Evolutionary conservation across 2,329 filamentous ascomycete genomes (phyloP).

Genomic region (Aphanoascus verrucosus): DNA sequence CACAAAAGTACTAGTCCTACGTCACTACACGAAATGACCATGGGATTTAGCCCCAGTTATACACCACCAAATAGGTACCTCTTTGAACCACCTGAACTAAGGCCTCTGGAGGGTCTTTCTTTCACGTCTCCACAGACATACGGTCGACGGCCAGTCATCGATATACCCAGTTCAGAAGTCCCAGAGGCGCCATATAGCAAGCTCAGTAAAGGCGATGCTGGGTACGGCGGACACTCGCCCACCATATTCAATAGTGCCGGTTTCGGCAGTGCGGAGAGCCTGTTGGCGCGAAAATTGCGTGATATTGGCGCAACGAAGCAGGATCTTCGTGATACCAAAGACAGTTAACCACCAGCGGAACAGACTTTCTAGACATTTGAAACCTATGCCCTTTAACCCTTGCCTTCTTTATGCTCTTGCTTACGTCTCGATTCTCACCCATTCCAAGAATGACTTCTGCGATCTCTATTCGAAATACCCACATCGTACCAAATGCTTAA

Average conservation of each 20-base stretch:
- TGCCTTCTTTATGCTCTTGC: too few relatives aligned
- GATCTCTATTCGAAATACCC: too few relatives aligned
- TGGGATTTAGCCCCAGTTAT: not conserved
- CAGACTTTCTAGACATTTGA: too few relatives aligned
- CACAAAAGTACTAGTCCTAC: not conserved
- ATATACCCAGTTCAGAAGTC: conserved; percentile 20
- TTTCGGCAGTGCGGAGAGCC: conserved; percentile 46
- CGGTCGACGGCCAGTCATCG: not conserved
- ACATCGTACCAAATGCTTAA: too few relatives aligned
- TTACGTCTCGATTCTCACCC: too few relatives aligned
- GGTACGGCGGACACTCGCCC: conserved; percentile 51
- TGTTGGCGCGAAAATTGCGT: conserved; percentile 59
- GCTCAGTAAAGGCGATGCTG: conserved; percentile 53
- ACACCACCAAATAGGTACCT: conserved; percentile 13
- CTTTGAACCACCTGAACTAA: conserved; percentile 7
- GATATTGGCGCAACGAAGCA: conserved; percentile 33
- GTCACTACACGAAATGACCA: not conserved
- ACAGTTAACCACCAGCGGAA: not conserved
- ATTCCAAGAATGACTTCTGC: too few relatives aligned
- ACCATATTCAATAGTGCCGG: conserved; percentile 17
- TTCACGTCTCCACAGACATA: not conserved
- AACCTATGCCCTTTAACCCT: too few relatives aligned
- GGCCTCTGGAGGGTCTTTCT: not conserved
- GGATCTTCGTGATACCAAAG: not conserved
- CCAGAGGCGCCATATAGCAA: conserved; percentile 50